These are phyloP conservation scores for Cercospora sp. DNA, from an alignment of 2,329 filamentous ascomycete genomes.

Conservation along the genomic window DNA sequence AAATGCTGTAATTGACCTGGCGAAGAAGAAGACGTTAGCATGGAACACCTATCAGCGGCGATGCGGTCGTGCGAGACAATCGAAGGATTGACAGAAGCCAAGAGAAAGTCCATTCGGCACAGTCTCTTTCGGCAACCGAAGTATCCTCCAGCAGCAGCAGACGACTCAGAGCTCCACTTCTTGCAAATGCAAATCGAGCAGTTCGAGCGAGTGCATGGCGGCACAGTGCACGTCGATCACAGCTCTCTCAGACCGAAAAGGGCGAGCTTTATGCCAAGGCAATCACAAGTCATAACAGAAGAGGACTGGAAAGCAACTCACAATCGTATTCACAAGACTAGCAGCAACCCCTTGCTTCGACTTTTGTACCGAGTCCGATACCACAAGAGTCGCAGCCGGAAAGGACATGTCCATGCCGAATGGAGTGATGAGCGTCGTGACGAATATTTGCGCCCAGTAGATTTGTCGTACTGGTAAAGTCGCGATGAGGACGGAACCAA, in stretches of 20 bases:
- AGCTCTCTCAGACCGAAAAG: neutral
- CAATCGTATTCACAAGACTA: conserved; percentile 58
- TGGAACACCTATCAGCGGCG: neutral
- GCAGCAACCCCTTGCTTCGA: conserved; percentile 55
- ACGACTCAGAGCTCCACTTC: neutral
- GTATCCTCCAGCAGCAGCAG: neutral
- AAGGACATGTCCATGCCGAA: conserved; percentile 67
- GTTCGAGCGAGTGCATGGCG: conserved; percentile 10
- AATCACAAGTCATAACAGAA: neutral
- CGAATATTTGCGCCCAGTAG: conserved; percentile 66
- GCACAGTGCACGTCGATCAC: neutral
- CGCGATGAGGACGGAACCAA: conserved; percentile 45
- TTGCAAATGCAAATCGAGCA: conserved; percentile 10
- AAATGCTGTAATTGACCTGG: conserved; percentile 66
- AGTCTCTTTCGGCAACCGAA: neutral
- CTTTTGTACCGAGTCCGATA: conserved; percentile 54
- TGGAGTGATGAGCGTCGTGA: conserved; percentile 52
- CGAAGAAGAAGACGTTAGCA: neutral
- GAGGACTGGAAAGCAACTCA: conserved; percentile 18
- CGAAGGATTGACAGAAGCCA: neutral
- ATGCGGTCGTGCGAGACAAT: conserved; percentile 3
- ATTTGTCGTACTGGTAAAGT: conserved; percentile 55
- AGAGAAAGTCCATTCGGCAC: neutral
- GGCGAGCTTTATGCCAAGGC: neutral
- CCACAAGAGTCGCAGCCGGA: conserved; percentile 61